Conservation (phyloP, 352 stramenopile species). For the Phytopythium litorale region DNA sequence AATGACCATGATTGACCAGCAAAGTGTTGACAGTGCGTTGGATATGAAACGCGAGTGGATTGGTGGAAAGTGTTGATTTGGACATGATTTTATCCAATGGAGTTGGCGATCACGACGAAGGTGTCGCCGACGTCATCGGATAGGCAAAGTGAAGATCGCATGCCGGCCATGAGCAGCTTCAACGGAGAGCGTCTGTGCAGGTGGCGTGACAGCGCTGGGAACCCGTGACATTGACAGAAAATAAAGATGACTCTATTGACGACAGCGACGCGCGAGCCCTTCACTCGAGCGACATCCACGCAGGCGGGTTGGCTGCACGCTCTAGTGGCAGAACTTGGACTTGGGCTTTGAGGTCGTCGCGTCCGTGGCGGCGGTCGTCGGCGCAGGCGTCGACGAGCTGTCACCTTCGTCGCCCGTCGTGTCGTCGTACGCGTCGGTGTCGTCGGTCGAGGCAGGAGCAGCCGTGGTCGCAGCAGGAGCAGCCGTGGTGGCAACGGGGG, state of each 20-base stretch:
- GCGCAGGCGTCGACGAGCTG: not conserved
- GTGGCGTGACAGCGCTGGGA: no score
- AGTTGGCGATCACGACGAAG: not conserved
- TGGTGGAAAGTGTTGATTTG: not conserved
- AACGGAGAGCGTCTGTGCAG: no score
- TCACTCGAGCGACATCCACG: not conserved
- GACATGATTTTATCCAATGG: not conserved
- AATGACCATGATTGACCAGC: no score
- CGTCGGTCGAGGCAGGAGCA: constrained; percentile 13
- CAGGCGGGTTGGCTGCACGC: not conserved
- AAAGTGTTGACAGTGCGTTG: not conserved
- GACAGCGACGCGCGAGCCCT: not conserved
- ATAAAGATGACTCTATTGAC: constrained; percentile 3
- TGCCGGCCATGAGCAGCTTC: not conserved
- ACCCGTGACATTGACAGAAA: not conserved
- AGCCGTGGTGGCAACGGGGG: constrained; percentile 15
- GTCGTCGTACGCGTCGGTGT: constrained; percentile 11
- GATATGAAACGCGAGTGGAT: not conserved
- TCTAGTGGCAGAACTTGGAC: constrained; percentile 9
- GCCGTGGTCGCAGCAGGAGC: constrained; percentile 17
- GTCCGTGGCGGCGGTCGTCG: not conserved
- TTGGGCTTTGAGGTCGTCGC: not conserved
- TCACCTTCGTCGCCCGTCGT: constrained; percentile 9
- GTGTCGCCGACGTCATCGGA: not conserved
- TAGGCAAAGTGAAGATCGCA: not conserved